Conservation (phyloP, 83 land plant genomes). For the Picea engelmannii region DNA sequence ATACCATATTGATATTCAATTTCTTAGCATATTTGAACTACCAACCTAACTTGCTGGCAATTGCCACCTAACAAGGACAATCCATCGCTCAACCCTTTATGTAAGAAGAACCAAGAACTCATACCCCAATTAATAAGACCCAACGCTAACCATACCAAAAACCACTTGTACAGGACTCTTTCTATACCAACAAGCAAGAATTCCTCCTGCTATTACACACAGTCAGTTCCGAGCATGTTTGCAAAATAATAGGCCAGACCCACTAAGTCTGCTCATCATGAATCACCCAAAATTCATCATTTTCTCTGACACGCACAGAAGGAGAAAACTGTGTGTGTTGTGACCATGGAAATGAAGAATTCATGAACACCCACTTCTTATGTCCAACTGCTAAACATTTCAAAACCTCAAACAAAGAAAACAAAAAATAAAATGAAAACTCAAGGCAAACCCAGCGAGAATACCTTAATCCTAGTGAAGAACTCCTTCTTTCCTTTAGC, state of each 20-base stretch:
- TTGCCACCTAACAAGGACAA: neutral
- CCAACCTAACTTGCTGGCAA: neutral
- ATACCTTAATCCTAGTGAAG: conserved; percentile 11
- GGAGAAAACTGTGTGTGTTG: neutral
- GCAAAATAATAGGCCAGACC: neutral
- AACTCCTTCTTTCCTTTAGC: conserved; percentile 8
- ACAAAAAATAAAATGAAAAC: neutral
- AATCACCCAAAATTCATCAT: neutral
- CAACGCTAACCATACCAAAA: neutral
- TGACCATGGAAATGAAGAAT: neutral
- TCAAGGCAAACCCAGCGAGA: neutral
- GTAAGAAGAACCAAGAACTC: neutral
- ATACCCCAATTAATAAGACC: neutral
- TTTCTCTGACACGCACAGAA: neutral
- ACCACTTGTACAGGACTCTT: neutral
- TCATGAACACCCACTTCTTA: neutral
- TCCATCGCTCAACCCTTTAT: neutral
- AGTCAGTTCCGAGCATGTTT: neutral
- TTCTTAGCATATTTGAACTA: neutral
- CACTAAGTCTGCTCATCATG: neutral
- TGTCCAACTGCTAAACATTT: no score
- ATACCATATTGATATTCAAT: neutral
- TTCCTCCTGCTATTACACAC: neutral
- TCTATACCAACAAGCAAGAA: neutral
- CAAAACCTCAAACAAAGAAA: no score